Conservation (phyloP, 1,284 basidiomycete genomes). For the Marasmius tenuissimus region DNA sequence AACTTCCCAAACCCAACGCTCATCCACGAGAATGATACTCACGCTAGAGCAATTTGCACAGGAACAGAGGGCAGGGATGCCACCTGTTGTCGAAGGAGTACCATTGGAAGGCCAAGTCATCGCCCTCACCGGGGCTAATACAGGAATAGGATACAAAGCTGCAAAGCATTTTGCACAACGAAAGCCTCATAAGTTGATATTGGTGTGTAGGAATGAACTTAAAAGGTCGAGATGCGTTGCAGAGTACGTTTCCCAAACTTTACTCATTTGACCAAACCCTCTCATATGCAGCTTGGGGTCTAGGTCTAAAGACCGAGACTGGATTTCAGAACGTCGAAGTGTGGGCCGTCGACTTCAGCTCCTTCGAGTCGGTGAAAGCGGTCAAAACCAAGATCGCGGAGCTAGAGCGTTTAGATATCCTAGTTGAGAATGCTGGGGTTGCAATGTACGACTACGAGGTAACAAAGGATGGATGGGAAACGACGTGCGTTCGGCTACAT, state of each 20-base stretch:
- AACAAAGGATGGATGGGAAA: constrained; percentile 38
- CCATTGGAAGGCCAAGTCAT: constrained; percentile 33
- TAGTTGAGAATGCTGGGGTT: constrained; percentile 39
- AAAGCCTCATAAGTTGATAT: constrained; percentile 27
- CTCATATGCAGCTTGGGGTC: neutral
- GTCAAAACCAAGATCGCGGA: constrained; percentile 36
- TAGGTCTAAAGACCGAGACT: constrained; percentile 31
- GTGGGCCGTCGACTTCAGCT: constrained; percentile 36
- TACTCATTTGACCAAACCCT: neutral
- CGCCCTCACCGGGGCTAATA: constrained; percentile 32
- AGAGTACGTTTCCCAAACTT: constrained; percentile 13
- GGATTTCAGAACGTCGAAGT: constrained; percentile 29
- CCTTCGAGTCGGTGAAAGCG: constrained; percentile 35
- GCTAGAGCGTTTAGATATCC: constrained; percentile 35
- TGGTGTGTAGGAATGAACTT: constrained; percentile 25
- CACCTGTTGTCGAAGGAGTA: constrained; percentile 24
- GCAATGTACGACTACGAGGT: constrained; percentile 15
- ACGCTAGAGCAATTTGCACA: too few species aligned
- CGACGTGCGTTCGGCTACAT: constrained; percentile 25
- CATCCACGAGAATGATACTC: too few species aligned
- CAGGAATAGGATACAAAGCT: constrained; percentile 31
- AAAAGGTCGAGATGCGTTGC: constrained; percentile 23
- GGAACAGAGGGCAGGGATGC: constrained; percentile 4
- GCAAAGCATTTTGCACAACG: constrained; percentile 31
- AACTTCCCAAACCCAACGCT: too few species aligned